Evolutionary conservation across 495 filamentous ascomycete species (phyloP).

Genomic region (Penicillium maclennaniae): DNA sequence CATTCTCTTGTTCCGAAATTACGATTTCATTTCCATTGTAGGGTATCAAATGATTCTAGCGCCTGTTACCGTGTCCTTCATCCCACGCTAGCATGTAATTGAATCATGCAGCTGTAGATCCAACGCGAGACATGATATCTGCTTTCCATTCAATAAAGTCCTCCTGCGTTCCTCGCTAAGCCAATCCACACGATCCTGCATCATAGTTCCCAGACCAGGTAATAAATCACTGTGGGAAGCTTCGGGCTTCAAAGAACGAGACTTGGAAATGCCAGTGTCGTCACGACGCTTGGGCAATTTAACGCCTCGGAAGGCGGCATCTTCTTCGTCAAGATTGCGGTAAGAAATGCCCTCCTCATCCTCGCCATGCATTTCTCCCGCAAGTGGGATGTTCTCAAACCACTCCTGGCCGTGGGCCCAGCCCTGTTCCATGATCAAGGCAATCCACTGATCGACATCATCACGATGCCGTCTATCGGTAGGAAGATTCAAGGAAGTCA

Average conservation of each 20-base stretch:
- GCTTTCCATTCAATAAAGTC: slow-evolving; percentile 74
- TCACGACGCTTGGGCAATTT: slow-evolving; percentile 25
- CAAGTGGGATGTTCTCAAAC: slow-evolving; percentile 54
- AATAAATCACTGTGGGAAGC: slow-evolving; percentile 38
- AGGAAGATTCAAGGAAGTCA: slow-evolving; percentile 37
- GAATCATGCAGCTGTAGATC: slow-evolving; percentile 20
- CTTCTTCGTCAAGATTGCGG: slow-evolving; percentile 31
- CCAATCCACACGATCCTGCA: slow-evolving; percentile 80
- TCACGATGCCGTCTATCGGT: slow-evolving; percentile 39
- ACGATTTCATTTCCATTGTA: not conserved
- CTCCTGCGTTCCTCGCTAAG: slow-evolving; percentile 64
- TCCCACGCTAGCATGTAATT: not conserved
- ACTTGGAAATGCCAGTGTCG: slow-evolving; percentile 5
- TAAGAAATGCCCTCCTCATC: slow-evolving; percentile 38
- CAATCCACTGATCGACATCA: slow-evolving; percentile 58
- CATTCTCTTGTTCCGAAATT: not conserved
- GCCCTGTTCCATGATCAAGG: slow-evolving; percentile 49
- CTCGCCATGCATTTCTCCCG: slow-evolving; percentile 40
- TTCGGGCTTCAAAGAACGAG: slow-evolving; percentile 2
- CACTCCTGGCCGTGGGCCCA: slow-evolving; percentile 66
- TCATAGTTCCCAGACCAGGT: slow-evolving; percentile 70
- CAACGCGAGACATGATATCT: slow-evolving; percentile 49
- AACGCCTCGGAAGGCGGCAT: slow-evolving; percentile 20
- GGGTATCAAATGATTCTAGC: slow-evolving; percentile 24
- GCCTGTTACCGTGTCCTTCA: not conserved